Evolutionary conservation across 768 basidiomycete genomes (phyloP), one percentile per base, ranked within the genome.

Genomic region (Tylopilus vinaceipallidus): DNA sequence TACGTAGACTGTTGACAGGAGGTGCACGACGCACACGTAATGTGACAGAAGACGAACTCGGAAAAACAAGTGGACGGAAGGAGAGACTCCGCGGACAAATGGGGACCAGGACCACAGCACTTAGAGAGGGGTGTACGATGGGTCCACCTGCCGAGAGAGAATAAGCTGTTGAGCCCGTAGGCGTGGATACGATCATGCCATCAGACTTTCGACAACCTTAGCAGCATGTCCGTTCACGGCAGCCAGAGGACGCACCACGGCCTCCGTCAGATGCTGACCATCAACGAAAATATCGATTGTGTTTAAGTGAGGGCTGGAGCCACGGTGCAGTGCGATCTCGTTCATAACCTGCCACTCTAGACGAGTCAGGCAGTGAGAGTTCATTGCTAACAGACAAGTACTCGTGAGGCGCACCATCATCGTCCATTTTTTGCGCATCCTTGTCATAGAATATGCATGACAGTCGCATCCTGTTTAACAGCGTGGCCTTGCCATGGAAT

Each of bases 261-360:
- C 91, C 71, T 97, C 95, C 2, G 95, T 98, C 22, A 98, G 77
- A 71, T 95, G 93, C 62, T 97, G 92, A 0, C 88, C 91, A 59
- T 98, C 92, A 12, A 95, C 93, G 67, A 79, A 95, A 13, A 93
- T 89, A 64, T 97, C 93, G 47, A 97, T 91, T 4, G 91, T 91
- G 57, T 92, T 94, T 32, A 98, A 75, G 59, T 95, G 94, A 1
- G 94, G 88, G 56, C 89, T 90, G 19, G 90, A 82, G 12, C 95
- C 95, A 23, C 95, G 83, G 68, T 98, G 95, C 30, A 98, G 74
- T 3, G 91, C 86, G 50, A 98, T 83, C 68, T 98, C 95, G 63
- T 98, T 98, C 92, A 98, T 95, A 32, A 95, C 95, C 67, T 95
- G 94, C 87, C 90, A 94, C 55, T 86, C 93, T 88, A 39, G 43